Percentiles rank a stretch among this genome's conserved stretches.
These are phyloP conservation scores for Lepidium campestre DNA, from an alignment of 441 rosid species.

Conservation along the genomic window DNA sequence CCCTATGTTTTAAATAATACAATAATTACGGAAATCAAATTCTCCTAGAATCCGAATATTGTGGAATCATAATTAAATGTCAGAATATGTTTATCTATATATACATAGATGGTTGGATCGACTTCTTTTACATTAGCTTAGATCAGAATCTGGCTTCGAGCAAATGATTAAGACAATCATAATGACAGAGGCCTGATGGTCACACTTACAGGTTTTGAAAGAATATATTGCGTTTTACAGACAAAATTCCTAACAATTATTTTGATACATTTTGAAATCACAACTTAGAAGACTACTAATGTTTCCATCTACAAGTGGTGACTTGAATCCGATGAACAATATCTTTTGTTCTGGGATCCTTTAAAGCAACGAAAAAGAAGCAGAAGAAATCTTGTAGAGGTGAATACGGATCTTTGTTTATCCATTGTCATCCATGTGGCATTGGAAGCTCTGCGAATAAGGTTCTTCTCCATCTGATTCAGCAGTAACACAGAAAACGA, in stretches of 20 bases:
- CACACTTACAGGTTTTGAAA: background rate
- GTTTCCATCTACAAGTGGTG: background rate
- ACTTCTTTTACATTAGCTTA: background rate
- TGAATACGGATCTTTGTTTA: background rate
- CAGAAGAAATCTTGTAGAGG: background rate
- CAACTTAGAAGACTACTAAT: background rate
- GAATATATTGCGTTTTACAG: background rate
- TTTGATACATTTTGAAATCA: conserved; percentile 8
- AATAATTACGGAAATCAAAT: no score
- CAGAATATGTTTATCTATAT: background rate
- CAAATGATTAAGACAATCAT: background rate
- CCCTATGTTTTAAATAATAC: no score
- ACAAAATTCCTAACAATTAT: background rate
- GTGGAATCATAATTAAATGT: no score
- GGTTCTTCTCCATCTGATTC: conserved; percentile 29
- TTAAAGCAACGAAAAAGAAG: background rate
- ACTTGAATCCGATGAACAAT: background rate
- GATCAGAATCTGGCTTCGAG: background rate
- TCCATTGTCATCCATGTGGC: conserved; percentile 8
- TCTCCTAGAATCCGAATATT: no score
- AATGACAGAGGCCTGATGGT: background rate
- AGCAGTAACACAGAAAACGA: conserved; percentile 7
- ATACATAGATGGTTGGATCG: background rate
- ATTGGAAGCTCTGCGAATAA: conserved; percentile 19
- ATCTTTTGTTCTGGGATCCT: background rate